Percentiles rank a stretch among this genome's conserved stretches.
These are phyloP conservation scores for Pythium vanterpoolii DNA, from an alignment of 352 stramenopile genomes.

Conservation along the genomic window DNA sequence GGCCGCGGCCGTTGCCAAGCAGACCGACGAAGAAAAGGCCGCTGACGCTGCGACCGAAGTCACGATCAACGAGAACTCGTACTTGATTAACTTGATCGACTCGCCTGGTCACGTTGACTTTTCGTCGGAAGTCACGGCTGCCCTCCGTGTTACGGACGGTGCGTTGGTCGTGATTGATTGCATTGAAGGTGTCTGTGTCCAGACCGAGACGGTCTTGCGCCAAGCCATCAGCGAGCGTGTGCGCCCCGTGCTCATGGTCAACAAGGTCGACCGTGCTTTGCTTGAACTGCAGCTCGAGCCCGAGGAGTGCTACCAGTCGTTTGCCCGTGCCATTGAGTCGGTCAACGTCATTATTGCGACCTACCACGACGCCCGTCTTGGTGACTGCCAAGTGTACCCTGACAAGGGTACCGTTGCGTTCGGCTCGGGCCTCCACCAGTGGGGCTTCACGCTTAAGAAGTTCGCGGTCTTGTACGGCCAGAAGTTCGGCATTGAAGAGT, in stretches of 20 bases:
- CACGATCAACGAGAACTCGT: constrained; percentile 97
- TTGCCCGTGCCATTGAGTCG: too few species aligned
- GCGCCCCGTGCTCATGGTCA: constrained; percentile 98
- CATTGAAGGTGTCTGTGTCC: constrained; percentile 99
- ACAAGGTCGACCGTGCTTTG: constrained; percentile 99
- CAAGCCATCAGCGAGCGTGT: constrained; percentile 98
- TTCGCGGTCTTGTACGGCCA: too few species aligned
- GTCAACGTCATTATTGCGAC: too few species aligned
- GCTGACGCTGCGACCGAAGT: constrained; percentile 44
- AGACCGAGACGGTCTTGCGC: constrained; percentile 99
- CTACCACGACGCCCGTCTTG: too few species aligned
- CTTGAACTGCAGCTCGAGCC: too few species aligned
- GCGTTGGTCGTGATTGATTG: constrained; percentile 99
- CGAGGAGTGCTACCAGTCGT: too few species aligned
- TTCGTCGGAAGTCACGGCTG: constrained; percentile 98
- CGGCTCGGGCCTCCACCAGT: too few species aligned
- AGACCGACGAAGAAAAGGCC: constrained; percentile 40
- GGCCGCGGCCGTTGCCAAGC: constrained; percentile 56
- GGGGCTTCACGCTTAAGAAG: too few species aligned
- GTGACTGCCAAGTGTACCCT: too few species aligned
- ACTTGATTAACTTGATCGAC: constrained; percentile 99
- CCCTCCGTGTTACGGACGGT: constrained; percentile 99
- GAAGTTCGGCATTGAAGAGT: too few species aligned
- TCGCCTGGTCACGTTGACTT: constrained; percentile 99
- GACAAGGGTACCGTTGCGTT: too few species aligned